A percentile compares a stretch with the other conserved stretches of the same genome.
phyloP scores from a whole-genome alignment of 2,329 filamentous ascomycete species.

The Neofusicoccum ribis region DNA sequence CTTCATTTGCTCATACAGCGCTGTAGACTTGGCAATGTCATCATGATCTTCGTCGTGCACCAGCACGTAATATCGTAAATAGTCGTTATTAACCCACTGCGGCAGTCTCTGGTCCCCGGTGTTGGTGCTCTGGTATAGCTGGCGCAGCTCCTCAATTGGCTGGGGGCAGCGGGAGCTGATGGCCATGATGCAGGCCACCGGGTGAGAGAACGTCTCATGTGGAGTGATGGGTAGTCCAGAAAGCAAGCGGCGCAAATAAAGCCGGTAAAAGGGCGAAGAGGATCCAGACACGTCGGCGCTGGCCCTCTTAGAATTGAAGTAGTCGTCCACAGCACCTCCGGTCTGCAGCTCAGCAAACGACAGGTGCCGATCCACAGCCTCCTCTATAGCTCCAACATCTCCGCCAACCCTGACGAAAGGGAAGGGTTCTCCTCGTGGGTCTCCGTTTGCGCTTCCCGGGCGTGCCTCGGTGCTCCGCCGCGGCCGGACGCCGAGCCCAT shows the following conservation, averaged over 20 bases:
- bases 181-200: conserved; percentile 89
- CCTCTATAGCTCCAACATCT: conserved; percentile 70
- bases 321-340: conserved; percentile 34
- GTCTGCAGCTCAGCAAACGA: conserved; percentile 66
- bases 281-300: conserved; percentile 29
- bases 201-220: conserved; percentile 92
- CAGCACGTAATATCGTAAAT: conserved; percentile 91
- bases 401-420: conserved; percentile 47
- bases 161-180: conserved; percentile 84
- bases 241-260: conserved; percentile 81
- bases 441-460: conserved; percentile 26
- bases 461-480: conserved; percentile 41
- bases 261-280: conserved; percentile 75
- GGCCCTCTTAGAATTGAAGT: conserved; percentile 42
- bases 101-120: conserved; percentile 73
- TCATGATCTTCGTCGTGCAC: conserved; percentile 96
- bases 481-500: conserved; percentile 45
- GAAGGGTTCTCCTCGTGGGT: conserved; percentile 2
- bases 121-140: conserved; percentile 81
- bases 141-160: conserved; percentile 83
- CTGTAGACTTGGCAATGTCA: conserved; percentile 86
- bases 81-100: conserved; percentile 86
- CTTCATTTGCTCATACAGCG: conserved; percentile 97
- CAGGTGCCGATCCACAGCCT: conserved; percentile 77
- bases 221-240: conserved; percentile 76